Evolutionary conservation across 805 yeast species (phyloP).

Genomic region (baker's yeast (Saccharomyces cerevisiae)): DNA sequence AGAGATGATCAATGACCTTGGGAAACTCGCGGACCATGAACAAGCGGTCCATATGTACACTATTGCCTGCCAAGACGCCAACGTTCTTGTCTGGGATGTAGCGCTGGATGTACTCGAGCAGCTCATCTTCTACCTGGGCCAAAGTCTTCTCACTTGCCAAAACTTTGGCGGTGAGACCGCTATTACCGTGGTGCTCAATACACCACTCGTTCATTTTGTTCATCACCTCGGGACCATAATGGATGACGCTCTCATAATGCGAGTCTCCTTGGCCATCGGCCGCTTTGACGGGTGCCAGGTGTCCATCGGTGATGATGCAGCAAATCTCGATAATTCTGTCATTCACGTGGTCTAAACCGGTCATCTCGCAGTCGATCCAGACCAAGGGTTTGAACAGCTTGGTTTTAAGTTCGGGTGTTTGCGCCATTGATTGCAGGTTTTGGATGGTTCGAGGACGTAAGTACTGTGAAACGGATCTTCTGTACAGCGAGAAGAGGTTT

Average conservation of each 20-base stretch:
- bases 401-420: background rate
- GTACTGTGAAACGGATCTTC: background rate
- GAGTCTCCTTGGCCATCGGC: conserved; percentile 22
- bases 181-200: conserved; percentile 62
- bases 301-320: conserved; percentile 80
- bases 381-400: conserved; percentile 44
- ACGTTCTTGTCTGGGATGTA: conserved; percentile 43
- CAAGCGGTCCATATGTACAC: conserved; percentile 83
- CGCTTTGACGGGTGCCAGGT: conserved; percentile 43
- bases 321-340: conserved; percentile 89
- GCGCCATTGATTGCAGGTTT: background rate
- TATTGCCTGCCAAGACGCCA: conserved; percentile 83
- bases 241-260: conserved; percentile 79
- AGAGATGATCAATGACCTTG: conserved; percentile 46
- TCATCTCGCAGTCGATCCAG: conserved; percentile 99
- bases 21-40: conserved; percentile 85
- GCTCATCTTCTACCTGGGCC: conserved; percentile 54
- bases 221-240: conserved; percentile 52
- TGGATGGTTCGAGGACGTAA: background rate
- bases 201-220: conserved; percentile 88
- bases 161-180: conserved; percentile 73
- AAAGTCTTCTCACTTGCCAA: conserved; percentile 45
- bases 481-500: background rate
- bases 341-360: conserved; percentile 74
- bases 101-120: conserved; percentile 51